Base-by-base conservation (phyloP, 2,329 filamentous ascomycete genomes). In the Myotisia sp. region DNA sequence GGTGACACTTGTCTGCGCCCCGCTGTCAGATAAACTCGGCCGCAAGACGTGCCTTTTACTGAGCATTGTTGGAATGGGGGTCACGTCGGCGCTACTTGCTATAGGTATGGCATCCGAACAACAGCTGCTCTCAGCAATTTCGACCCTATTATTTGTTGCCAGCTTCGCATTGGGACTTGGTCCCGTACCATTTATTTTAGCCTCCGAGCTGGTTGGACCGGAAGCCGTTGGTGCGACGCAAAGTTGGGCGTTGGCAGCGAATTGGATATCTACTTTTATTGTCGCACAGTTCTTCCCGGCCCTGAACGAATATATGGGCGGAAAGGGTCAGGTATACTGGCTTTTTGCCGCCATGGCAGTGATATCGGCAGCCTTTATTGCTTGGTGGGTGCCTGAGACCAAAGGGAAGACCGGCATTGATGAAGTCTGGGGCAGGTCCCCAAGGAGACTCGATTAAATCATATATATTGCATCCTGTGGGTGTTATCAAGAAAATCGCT, bases 231-330 rank as follows among this genome's bases (percentile, higher is more conserved):
- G 87, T 1, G 84, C 87, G 0, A 80, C 84, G 0, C 90, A 98
- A 55, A 86, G 79, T 38, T 92, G 85, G 71, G 81, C 79, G 1
- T 60, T 95, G 16, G 83, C 75, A 1, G 79, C 82, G 9, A 95
- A 90, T 55, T 95, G 92, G 67, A 67, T 83, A 17, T 80, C 85
- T 1, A 95, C 87, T 0, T 95, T 94, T 51, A 47, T 92, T 14
- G 85, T 98, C 2, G 86, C 87, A 0, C 85, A 94, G 48, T 92
- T 93, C 59, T 94, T 98, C 64, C 87, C 90, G 0, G 70, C 94
- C 13, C 57, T 92, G 40, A 92, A 92, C 51, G 71, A 74, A 27
- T 71, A 70, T 3, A 59, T 94, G 33, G 86, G 81, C 0, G 79
- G 77, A 0, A 70, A 76, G 3, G 86, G 87, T 1, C 81, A 78